Evolutionary conservation across 108 stramenopile species (phyloP), one percentile per base, ranked within the genome.

Genomic region (Cylindrotheca fusiformis): DNA sequence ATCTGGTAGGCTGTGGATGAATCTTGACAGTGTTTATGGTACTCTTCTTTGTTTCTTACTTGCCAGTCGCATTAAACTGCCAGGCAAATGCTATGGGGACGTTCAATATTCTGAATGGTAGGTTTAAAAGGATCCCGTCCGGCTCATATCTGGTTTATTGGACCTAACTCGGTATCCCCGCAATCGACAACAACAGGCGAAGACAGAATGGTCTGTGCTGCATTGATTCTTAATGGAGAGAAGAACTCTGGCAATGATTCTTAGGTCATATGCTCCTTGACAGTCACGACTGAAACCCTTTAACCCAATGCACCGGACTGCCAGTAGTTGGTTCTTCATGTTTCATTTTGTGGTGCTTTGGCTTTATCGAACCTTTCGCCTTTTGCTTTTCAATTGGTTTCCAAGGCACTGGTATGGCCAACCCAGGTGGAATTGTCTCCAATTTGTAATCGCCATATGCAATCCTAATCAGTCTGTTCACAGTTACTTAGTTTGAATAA

Each of bases 81-180:
- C n/a, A n/a, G n/a, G 71, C 75, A 41, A 85, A 89, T 72, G 84
- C 86, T 14, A 89, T 88, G 81, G 87, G 86, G 6, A 89, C 87
- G 0, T 93, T 93, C 32, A 93, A 93, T 68, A 82, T 93, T 48
- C 70, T 93, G 72, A 93, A 93, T 74, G 91, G n/a, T n/a, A n/a
- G n/a, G n/a, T n/a, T n/a, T n/a, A n/a, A n/a, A n/a, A n/a, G n/a
- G n/a, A n/a, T n/a, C n/a, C n/a, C n/a, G n/a, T n/a, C n/a, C n/a
- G n/a, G n/a, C n/a, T n/a, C n/a, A n/a, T n/a, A n/a, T n/a, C n/a
- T n/a, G n/a, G n/a, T n/a, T n/a, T n/a, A n/a, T n/a, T n/a, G n/a
- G n/a, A n/a, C n/a, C n/a, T n/a, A n/a, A n/a, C n/a, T n/a, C n/a
- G n/a, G n/a, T n/a, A n/a, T n/a, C n/a, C n/a, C n/a, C n/a, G n/a